These are phyloP conservation scores for Corymbia citriodora DNA, from an alignment of 441 rosid species.

Conservation along the genomic window DNA sequence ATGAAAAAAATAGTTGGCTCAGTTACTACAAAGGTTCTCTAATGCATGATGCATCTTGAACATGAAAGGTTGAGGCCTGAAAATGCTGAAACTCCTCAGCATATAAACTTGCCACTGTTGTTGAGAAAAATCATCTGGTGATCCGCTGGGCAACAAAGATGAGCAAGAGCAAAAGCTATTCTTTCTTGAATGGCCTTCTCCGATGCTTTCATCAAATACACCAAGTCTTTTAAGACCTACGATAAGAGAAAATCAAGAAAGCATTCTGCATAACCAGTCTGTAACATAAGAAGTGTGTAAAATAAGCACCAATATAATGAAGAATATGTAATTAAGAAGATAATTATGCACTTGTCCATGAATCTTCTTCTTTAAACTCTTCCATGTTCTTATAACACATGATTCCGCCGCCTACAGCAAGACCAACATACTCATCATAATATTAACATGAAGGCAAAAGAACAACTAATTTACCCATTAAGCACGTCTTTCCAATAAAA, in stretches of 20 bases:
- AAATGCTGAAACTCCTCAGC: not conserved
- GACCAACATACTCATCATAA: not conserved
- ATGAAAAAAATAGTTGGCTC: not conserved
- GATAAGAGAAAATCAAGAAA: not conserved
- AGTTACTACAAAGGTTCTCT: not conserved
- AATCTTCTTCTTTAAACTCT: not conserved
- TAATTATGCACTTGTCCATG: too few species aligned
- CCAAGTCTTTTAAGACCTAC: not conserved
- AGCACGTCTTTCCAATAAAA: not conserved
- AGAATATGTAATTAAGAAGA: not conserved
- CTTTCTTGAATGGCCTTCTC: not conserved
- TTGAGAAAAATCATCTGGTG: not conserved
- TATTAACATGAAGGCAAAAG: not conserved
- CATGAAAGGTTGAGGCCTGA: not conserved
- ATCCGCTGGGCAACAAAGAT: not conserved
- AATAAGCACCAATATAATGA: not conserved
- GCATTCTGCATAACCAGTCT: not conserved
- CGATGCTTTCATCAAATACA: not conserved
- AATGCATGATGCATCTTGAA: not conserved
- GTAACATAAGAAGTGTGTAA: too few species aligned
- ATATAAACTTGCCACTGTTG: not conserved
- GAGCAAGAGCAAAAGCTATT: not conserved
- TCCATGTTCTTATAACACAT: not conserved
- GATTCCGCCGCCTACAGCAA: not conserved
- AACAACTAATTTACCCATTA: not conserved